Base-by-base conservation (phyloP, 202 grass and related monocot species). In the Bolboschoenoplectus hybrid region DNA sequence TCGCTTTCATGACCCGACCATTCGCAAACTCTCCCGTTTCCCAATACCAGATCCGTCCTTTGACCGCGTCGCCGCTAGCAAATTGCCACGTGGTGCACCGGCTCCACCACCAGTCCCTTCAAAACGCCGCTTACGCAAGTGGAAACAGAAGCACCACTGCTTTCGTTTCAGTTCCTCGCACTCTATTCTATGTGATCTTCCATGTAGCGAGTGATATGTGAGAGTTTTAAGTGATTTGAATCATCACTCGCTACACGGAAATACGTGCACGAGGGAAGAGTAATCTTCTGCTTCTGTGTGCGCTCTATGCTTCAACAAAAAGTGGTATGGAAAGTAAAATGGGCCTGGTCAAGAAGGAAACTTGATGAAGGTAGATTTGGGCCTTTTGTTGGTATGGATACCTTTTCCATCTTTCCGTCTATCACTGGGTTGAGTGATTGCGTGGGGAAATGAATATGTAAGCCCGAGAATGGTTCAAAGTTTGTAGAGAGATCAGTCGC, bases 1-100 rank as follows among this genome's bases (percentile, higher is more conserved):
- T 84, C 63, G 16, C 16, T 71, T 57, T 82, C 49, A 55, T 4
- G 82, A 57, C 65, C 82, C 82, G 82, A 71, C 82, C 58, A 66
- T 82, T 82, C n/a, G 40, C 60, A 82, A 82, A n/a, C 81, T 67
- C 81, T 57, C 13, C 51, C 53, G 63, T 19, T 67, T 82, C 64
- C 41, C 81, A 66, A 63, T 17, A 67, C 36, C 81, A 82, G 61
- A 67, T 82, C 81, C 57, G 11, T 10, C 80, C 43, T 61, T 36
- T 82, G 80, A 67, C 61, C 80, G 12, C 11, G 6, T 81, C 4
- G 56, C 52, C 78, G 45, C 10, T 81, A 4, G 14, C 5, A 17
- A 4, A 6, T 16, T 19, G 78, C 56, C 78, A 81, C 78, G 53
- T 81, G 38, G 50, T 19, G 43, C 58, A 26, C 80, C 44, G 60